These are phyloP conservation scores for Syzygium syzygioides DNA, from an alignment of 441 rosid genomes.

Conservation along the genomic window DNA sequence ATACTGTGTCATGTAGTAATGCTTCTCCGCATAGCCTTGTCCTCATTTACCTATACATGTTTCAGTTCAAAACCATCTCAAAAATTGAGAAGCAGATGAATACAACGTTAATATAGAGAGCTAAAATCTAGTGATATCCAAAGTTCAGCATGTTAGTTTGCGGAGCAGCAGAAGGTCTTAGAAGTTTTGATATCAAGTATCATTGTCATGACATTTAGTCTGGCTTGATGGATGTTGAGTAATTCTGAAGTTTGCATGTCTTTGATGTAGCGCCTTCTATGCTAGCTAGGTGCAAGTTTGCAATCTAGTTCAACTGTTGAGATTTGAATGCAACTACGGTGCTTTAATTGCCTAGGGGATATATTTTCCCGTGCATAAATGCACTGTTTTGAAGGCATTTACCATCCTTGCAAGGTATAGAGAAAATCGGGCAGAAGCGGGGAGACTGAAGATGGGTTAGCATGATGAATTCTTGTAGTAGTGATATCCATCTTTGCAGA, in stretches of 20 bases:
- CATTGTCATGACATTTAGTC: neutral
- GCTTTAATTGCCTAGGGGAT: neutral
- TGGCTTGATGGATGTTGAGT: neutral
- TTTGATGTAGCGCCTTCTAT: neutral
- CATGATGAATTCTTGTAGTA: neutral
- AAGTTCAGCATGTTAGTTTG: neutral
- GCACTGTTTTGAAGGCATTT: neutral
- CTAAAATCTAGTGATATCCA: neutral
- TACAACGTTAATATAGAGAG: neutral
- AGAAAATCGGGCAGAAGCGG: slow-evolving; percentile 19
- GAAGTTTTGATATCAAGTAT: neutral
- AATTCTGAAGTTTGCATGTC: neutral
- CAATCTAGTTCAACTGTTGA: neutral
- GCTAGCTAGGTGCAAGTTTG: neutral
- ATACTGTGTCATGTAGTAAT: neutral
- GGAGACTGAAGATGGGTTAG: slow-evolving; percentile 29
- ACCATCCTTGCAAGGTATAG: slow-evolving; percentile 44
- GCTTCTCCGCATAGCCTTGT: neutral
- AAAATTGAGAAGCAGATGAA: neutral
- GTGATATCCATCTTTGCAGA: neutral
- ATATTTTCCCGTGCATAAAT: neutral
- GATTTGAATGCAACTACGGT: neutral
- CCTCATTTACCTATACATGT: neutral
- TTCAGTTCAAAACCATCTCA: neutral
- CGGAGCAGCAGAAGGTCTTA: neutral